Evolutionary conservation across 2,329 filamentous ascomycete genomes (phyloP), one percentile per base, ranked within the genome.

Genomic region (Cercospora sp.): DNA sequence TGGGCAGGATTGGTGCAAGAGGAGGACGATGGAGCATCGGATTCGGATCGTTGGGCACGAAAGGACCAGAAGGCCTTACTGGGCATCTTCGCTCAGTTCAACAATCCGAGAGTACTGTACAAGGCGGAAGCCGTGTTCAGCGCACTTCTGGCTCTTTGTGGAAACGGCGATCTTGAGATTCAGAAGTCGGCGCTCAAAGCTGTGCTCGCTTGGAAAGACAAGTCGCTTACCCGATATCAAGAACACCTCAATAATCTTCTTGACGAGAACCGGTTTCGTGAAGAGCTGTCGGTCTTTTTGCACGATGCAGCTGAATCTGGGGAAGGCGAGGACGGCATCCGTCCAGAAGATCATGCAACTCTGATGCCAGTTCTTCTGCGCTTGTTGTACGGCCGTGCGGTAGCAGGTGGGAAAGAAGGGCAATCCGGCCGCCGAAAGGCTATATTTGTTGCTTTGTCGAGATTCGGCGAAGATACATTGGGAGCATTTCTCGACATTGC

Each of bases 211-310:
- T 99, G 95, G 94, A 98, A 97, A 78, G 87, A 91, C 67, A 85
- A 90, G 2, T 88, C 86, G 8, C 84, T 99, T 60, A 86, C 86
- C 68, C 85, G 89, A 0, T 97, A 98, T 76, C 88, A 93, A 74
- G 93, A 97, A 73, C 92, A 94, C 73, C 81, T 99, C 26, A 86
- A 93, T 69, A 94, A 93, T 73, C 84, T 99, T 1, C 86, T 98
- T 8, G 95, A 99, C 72, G 95, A 98, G 70, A 89, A 91, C 26
- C 87, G 92, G 60, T 97, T 98, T 81, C 92, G 93, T 76, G 95
- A 98, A 75, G 94, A 98, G 77, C 85, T 99, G n/a, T 90, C 93
- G 0, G 88, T 95, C 4, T 91, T 99, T 71, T 86, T 99, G 63
- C 75, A 75, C 60, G 65, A 69, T 16, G 39, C 65, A 13, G 39